Conservation (phyloP, 305 asterid species). For the Withania somnifera region DNA sequence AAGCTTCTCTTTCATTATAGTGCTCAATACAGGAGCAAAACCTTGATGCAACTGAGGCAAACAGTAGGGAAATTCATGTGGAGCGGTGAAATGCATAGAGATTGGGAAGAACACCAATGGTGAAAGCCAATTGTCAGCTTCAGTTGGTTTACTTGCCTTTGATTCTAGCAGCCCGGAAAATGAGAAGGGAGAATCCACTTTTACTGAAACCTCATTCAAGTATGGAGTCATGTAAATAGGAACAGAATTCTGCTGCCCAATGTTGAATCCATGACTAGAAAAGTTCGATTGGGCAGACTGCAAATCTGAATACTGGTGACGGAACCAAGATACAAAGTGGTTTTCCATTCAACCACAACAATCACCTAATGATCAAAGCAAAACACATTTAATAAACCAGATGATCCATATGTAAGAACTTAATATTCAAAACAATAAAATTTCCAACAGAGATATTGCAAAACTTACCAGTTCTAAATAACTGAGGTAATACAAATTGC, state of each 20-base stretch:
- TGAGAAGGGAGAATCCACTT: constrained; percentile 27
- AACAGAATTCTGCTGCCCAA: constrained; percentile 18
- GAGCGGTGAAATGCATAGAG: no score
- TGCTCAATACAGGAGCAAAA: constrained; percentile 25
- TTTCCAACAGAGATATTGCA: background rate
- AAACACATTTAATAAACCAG: background rate
- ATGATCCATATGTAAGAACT: background rate
- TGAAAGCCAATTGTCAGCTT: constrained; percentile 30
- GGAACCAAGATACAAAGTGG: constrained; percentile 36
- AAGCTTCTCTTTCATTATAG: constrained; percentile 18
- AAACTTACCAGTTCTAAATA: constrained; percentile 19
- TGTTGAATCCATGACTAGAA: constrained; percentile 19
- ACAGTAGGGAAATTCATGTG: no score
- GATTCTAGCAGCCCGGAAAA: background rate
- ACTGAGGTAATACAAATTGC: constrained; percentile 22
- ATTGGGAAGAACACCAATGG: no score
- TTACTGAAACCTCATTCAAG: constrained; percentile 21
- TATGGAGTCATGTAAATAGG: constrained; percentile 29
- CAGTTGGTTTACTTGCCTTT: constrained; percentile 20
- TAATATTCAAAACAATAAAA: background rate
- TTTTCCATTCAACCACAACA: constrained; percentile 59
- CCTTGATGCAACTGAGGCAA: constrained; percentile 29
- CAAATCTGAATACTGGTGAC: constrained; percentile 20
- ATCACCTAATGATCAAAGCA: constrained; percentile 35
- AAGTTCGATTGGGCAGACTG: constrained; percentile 18